phyloP scores from a whole-genome alignment of 495 filamentous ascomycete species.

The Neurospora sp. region DNA sequence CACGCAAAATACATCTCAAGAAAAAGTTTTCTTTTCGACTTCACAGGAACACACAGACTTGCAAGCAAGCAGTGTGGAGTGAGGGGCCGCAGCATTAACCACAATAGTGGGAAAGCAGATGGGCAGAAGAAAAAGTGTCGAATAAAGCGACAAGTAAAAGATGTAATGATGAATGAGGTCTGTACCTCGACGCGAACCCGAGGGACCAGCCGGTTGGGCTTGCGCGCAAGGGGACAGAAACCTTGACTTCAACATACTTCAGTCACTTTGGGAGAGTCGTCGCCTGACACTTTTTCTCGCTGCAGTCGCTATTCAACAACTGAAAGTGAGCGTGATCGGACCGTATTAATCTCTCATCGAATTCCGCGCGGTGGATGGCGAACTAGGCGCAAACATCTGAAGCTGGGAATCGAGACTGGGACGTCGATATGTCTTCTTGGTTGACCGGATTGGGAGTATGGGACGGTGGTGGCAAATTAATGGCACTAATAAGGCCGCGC shows the following conservation, averaged over 20 bases:
- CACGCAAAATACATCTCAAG: constrained; percentile 1
- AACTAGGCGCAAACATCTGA: neutral
- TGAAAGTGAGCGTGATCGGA: neutral
- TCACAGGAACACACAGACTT: no score
- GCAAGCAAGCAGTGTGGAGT: no score
- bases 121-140: neutral
- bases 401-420: neutral
- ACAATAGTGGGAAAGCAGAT: neutral
- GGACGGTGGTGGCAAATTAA: neutral
- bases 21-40: neutral
- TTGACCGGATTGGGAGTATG: neutral
- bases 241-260: neutral
- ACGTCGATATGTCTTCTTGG: neutral
- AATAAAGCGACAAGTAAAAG: neutral
- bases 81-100: constrained; percentile 8
- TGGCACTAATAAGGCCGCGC: neutral
- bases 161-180: neutral
- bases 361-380: neutral
- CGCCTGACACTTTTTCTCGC: neutral
- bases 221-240: neutral
- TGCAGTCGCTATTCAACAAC: neutral
- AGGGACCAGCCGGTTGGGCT: neutral
- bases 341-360: neutral
- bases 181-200: neutral
- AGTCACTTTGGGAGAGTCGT: neutral